Base-by-base conservation (phyloP, 2,329 filamentous ascomycete species). In the Claviceps sp. region DNA sequence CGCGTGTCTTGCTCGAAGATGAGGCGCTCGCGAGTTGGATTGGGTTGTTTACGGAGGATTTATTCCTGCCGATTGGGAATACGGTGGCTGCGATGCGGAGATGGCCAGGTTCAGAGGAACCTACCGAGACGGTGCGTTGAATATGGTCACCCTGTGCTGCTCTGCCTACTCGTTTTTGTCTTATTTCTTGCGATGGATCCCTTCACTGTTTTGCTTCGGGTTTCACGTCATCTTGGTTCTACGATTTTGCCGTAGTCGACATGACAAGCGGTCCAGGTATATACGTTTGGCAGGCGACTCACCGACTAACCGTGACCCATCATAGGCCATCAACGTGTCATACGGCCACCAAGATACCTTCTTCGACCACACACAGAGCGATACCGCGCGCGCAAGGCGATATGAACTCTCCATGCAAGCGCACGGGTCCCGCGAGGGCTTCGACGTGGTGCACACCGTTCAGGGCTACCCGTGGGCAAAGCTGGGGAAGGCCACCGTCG, bases 61-160 rank as follows among this genome's bases (percentile, higher is more conserved):
- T 67, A 36, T 61, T 63, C 56, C 59, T 60, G 2, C 59, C 64
- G 4, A 57, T 63, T 4, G 59, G 59, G 14, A 62, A 63, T 48
- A 62, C 63, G 3, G 60, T 67, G 3, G 58, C 61, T 1, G 66
- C 67, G 4, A 61, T 69, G 60, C 58, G 62, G 44, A 65, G 58
- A 51, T 70, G 67, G 66, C 67, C 67, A 0, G 59, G 52, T 16
- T 67, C 62, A n/a, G 54, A 65, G 36, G 66, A 70, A 42, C 57
- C 62, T 0, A 66, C 59, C 11, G 58, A 70, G 55, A 68, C 67
- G 5, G 57, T 55, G 50, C 4, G 52, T 47, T 4, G 38, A 1
- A 8, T 34, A 34, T 4, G 1, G 11, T 34, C 11, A 1, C 30
- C 9, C 9, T 34, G 30, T 34, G 30, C 30, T 30, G 1, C 20